phyloP scores from a whole-genome alignment of 78 protist species.

The Speleostelium caveatum region DNA sequence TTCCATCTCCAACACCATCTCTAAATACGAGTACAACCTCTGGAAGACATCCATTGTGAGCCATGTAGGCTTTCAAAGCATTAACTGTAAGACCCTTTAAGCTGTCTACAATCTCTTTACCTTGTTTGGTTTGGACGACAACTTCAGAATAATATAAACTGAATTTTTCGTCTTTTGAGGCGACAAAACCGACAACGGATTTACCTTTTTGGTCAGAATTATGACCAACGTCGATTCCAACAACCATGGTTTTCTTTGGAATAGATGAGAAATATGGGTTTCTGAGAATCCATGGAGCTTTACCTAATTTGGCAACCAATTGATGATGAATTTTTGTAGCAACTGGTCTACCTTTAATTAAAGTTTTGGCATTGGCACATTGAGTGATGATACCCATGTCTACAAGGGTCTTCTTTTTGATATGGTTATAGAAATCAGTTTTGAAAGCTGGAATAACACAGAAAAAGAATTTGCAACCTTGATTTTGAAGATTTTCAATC shows the following conservation, averaged over 20 bases:
- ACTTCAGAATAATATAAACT: slow-evolving; percentile 6
- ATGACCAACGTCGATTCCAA: slow-evolving; percentile 65
- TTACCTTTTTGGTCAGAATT: slow-evolving; percentile 28
- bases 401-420: slow-evolving; percentile 3
- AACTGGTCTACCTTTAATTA: slow-evolving; percentile 6
- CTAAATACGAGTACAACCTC: slow-evolving; percentile 36
- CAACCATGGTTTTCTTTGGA: slow-evolving; percentile 26
- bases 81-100: neutral
- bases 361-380: slow-evolving; percentile 4
- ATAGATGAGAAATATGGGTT: neutral
- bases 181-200: slow-evolving; percentile 24
- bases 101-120: slow-evolving; percentile 50
- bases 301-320: slow-evolving; percentile 40
- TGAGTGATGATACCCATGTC: slow-evolving; percentile 11
- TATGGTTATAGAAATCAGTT: neutral
- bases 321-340: slow-evolving; percentile 16
- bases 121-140: slow-evolving; percentile 4
- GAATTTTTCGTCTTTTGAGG: neutral
- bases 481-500: neutral
- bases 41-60: slow-evolving; percentile 1
- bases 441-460: neutral
- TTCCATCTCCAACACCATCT: slow-evolving; percentile 82
- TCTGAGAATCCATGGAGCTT: slow-evolving; percentile 35
- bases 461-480: neutral
- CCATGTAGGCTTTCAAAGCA: neutral